Conservation (phyloP, 169 alveolate species). For the Ophryocystis elektroscirrha region DNA sequence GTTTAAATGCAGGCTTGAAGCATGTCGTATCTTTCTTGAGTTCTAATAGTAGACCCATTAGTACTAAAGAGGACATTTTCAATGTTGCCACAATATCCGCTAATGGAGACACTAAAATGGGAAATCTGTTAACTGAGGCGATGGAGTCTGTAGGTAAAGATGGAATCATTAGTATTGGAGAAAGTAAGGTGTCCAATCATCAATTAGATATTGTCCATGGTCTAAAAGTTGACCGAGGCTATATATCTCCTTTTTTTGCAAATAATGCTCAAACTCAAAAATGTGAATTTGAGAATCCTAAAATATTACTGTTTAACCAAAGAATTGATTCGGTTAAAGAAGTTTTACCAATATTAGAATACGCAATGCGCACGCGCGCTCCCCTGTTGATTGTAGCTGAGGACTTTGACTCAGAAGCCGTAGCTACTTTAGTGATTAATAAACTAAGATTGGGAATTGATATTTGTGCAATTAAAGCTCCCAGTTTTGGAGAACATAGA, state of each 20-base stretch:
- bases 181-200: conserved; percentile 87
- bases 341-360: conserved; percentile 79
- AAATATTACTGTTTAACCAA: conserved; percentile 74
- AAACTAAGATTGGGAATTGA: conserved; percentile 87
- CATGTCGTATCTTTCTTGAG: conserved; percentile 46
- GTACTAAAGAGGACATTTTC: conserved; percentile 42
- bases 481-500: conserved; percentile 88
- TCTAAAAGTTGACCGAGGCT: conserved; percentile 86
- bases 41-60: conserved; percentile 43
- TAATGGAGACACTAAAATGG: conserved; percentile 85
- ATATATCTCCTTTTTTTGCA: conserved; percentile 91
- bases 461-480: conserved; percentile 75
- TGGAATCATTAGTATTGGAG: conserved; percentile 91
- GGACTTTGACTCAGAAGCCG: conserved; percentile 87
- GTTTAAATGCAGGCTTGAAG: conserved; percentile 47
- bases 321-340: conserved; percentile 70
- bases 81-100: conserved; percentile 96
- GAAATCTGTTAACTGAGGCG: conserved; percentile 81
- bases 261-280: conserved; percentile 72
- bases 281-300: conserved; percentile 80
- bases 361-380: conserved; percentile 64
- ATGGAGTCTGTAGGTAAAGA: conserved; percentile 87
- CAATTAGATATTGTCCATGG: conserved; percentile 97
- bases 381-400: conserved; percentile 86
- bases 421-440: conserved; percentile 89